Evolutionary conservation across 2,329 filamentous ascomycete genomes (phyloP).

Genomic region (Claviceps digitariae): DNA sequence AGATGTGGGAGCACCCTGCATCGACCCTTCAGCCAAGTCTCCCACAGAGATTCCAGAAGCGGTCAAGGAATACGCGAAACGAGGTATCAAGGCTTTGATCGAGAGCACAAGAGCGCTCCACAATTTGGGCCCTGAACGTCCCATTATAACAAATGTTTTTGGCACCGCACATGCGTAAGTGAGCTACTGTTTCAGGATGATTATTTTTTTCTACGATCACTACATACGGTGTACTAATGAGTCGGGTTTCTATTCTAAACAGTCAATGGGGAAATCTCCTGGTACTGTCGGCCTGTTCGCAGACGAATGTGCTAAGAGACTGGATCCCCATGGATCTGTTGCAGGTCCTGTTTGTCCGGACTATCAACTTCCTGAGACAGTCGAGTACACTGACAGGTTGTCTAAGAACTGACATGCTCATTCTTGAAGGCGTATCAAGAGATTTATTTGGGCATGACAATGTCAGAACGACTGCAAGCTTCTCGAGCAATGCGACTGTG

Average conservation of each 20-base stretch:
- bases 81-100: constrained; percentile 62
- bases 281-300: constrained; percentile 71
- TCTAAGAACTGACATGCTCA: constrained; percentile 58
- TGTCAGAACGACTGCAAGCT: constrained; percentile 23
- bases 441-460: constrained; percentile 26
- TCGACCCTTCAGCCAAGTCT: constrained; percentile 23
- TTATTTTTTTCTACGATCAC: background rate
- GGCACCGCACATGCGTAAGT: constrained; percentile 92
- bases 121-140: constrained; percentile 45
- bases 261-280: constrained; percentile 97
- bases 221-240: background rate
- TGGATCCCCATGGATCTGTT: constrained; percentile 45
- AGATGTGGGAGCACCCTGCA: constrained; percentile 22
- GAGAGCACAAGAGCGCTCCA: constrained; percentile 77
- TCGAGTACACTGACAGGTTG: constrained; percentile 63
- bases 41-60: constrained; percentile 28
- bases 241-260: background rate
- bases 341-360: constrained; percentile 50
- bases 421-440: constrained; percentile 46
- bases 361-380: constrained; percentile 61
- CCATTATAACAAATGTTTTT: constrained; percentile 90
- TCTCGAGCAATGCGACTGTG: constrained; percentile 26
- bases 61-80: constrained; percentile 40
- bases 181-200: background rate
- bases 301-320: constrained; percentile 45